Base-by-base conservation (phyloP, 352 stramenopile species). In the Pythium phragmitis region DNA sequence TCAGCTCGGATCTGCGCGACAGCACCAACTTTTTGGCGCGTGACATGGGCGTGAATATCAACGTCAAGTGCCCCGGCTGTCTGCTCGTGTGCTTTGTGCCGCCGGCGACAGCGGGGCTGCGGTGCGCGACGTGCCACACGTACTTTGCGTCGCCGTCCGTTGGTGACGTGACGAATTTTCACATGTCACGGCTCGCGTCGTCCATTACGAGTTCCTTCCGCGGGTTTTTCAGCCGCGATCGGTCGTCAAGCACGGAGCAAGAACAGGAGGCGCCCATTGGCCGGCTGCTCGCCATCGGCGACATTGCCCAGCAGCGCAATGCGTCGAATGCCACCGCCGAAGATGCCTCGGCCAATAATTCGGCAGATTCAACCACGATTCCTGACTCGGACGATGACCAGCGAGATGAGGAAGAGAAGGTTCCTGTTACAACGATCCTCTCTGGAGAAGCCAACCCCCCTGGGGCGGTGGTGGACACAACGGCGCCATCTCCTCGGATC, bases 1-100 rank as follows among this genome's bases (percentile, higher is more conserved):
- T 94, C 55, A 74, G 78, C 62, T 79, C 79, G 14, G 79, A 92
- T 47, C 60, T 92, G 57, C 79, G 74, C 41, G 83, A 92, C 67
- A 91, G 82, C 57, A 92, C 85, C 45, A 94, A 92, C 63, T 83
- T 89, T 54, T 52, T 92, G 16, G 85, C 82, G 28, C 72, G 85
- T 30, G 83, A 94, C 65, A 90, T 94, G 73, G 85, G 85, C 34
- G 70, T 94, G 21, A 91, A 92, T 67, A 89, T 94, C 63, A 77
- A 89, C 67, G 83, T 94, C 68, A 85, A 88, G 68, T 94, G 85
- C 70, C 85, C 85, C 23, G 85, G 85, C 33, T 94, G 85, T 57
- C 63, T 85, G 33, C 69, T 83, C 14, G 71, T 91, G 56, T 94
- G 85, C 75, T 82, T 75, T 41, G 82, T 94, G 43, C 83, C 85